Evolutionary conservation across 768 basidiomycete genomes (phyloP), one percentile per base, ranked within the genome.

Genomic region (Trametes elegans): DNA sequence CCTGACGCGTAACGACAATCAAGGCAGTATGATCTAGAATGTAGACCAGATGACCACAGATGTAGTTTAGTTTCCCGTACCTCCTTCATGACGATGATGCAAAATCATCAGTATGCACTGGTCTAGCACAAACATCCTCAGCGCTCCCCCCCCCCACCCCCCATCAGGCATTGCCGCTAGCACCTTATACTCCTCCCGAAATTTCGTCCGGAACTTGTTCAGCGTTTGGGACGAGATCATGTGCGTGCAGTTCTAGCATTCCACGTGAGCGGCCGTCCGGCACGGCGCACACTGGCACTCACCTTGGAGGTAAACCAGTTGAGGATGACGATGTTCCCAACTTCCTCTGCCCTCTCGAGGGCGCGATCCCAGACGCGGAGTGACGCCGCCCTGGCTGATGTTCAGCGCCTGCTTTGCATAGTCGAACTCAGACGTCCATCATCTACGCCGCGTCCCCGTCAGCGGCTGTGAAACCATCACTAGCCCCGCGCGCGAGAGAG

Each of bases 341-440:
- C 18, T 13, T 38, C 31, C 14, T 16, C 26, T 31, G 31, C 2
- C 2, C 16, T 44, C 51, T 11, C 3, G 35, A 8, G 48, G 48
- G 8, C 10, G 11, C 11, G 27, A 23, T 16, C 13, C 21, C 3
- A 41, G 45, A 23, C 39, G 36, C 40, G 36, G 11, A 8, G 72
- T 38, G 18, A 76, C 57, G 7, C 78, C 79, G 11, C 78, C 80
- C 23, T 70, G 55, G 3, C 76, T 72, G 38, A 80, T 70, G 52
- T 71, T 74, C 31, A 75, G 59, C 49, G 72, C 59, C 19, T 69
- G 45, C 6, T 50, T 47, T 0, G 49, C 43, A 53, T 75, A 76
- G 4, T 73, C 48, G 50, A 76, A 77, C 28, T 72, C 69, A 24
- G 65, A 11, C 6, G 65, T 72, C 78, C 78, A 83, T 61, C 74